Base-by-base conservation (phyloP, 2,329 filamentous ascomycete species). In the Lasiodiplodia citricola region DNA sequence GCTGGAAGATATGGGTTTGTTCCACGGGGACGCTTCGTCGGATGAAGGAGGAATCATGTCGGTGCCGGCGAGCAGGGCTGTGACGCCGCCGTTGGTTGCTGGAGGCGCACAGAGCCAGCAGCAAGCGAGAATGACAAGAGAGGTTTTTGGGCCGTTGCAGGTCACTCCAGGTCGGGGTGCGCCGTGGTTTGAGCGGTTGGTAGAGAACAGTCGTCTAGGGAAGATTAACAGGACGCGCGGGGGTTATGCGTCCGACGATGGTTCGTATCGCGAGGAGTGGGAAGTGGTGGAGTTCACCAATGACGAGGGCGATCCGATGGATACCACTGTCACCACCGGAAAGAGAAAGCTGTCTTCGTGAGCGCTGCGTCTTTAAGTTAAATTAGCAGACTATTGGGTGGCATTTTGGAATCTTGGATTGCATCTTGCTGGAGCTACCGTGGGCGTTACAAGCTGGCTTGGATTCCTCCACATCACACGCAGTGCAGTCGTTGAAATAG, bases 111-210 rank as follows among this genome's bases (percentile, higher is more conserved):
- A 28, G 4, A 10, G 47, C n/a, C 38, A 62, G 38, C 28, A 23
- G 44, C 28, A 38, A 18, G 28, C 60, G 47, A 25, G 28, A 11
- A n/a, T 64, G 31, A 13, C 28, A 16, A 51, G 65, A 11, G 55
- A 51, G 23, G 23, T 57, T 11, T 68, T 68, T 64, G 67, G 52
- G 28, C 67, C 67, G 58, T 72, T 73, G 35, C 70, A 69, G 71
- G 74, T 54, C 41, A 73, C 79, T 41, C 73, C 71, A 28, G 67
- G 80, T 2, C 79, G 80, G n/a, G 90, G 91, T 2, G 86, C 95
- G 35, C 92, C 93, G 0, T 97, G 93, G 92, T 95, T 97, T 73
- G 92, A 97, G 73, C 87, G 88, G 71, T 86, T 97, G 84, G 87
- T 96, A 2, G 87, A 92, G 74, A 90, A 93, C 66, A 94, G 92